phyloP scores from a whole-genome alignment of 129 eudicot genomes.

The Tagetes patula region DNA sequence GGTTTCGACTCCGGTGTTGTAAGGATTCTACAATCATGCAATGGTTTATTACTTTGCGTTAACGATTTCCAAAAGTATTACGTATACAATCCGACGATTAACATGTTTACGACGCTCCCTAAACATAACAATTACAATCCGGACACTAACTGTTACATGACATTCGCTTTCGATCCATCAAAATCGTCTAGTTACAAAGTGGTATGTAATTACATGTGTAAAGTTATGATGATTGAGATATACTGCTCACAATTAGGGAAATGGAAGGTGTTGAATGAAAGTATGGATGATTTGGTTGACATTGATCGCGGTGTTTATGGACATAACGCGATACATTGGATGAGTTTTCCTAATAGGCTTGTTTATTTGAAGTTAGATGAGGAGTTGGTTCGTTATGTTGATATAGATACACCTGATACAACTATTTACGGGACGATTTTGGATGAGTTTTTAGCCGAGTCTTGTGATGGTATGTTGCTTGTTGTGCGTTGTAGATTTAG shows the following conservation, averaged over 20 bases:
- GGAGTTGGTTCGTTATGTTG: conserved; percentile 23
- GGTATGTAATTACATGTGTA: conserved; percentile 24
- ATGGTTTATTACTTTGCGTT: conserved; percentile 39
- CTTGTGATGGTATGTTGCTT: conserved; percentile 38
- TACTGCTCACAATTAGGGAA: conserved; percentile 30
- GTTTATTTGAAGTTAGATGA: conserved; percentile 27
- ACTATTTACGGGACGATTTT: conserved; percentile 28
- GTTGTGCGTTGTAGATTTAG: conserved; percentile 30
- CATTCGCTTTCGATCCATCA: conserved; percentile 39
- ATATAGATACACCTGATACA: conserved; percentile 34
- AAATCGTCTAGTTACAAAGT: conserved; percentile 35
- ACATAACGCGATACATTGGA: conserved; percentile 39
- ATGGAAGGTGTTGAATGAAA: conserved; percentile 27
- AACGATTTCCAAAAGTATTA: conserved; percentile 32
- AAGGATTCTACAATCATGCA: conserved; percentile 37
- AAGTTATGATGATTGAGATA: conserved; percentile 28
- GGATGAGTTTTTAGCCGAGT: conserved; percentile 37
- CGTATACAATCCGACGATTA: conserved; percentile 41
- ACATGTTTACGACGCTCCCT: conserved; percentile 25
- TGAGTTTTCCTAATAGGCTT: conserved; percentile 36
- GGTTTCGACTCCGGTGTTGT: conserved; percentile 28
- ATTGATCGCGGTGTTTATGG: conserved; percentile 38
- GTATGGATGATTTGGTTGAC: conserved; percentile 36
- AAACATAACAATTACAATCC: conserved; percentile 26
- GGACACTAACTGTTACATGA: conserved; percentile 29